Percentiles rank a stretch among this genome's conserved stretches.
Evolutionary conservation across 805 yeast species (phyloP).

Genomic region (Candida germanica): DNA sequence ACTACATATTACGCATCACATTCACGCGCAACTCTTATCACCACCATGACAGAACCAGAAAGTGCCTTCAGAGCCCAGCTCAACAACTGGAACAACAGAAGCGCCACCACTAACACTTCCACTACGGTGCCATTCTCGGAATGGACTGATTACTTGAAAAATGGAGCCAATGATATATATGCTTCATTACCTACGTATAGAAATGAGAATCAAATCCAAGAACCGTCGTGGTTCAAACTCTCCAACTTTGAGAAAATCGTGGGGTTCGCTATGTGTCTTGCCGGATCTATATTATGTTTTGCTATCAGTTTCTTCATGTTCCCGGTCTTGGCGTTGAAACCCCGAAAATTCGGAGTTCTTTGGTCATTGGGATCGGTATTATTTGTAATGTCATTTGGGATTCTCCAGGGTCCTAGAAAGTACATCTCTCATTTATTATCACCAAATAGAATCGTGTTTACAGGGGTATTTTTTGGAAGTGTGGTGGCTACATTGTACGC

Average conservation of each 20-base stretch:
- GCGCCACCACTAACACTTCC: constrained; percentile 1
- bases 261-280: constrained; percentile 72
- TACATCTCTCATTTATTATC: constrained; percentile 74
- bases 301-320: constrained; percentile 75
- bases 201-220: constrained; percentile 39
- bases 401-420: constrained; percentile 87
- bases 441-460: constrained; percentile 73
- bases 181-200: constrained; percentile 62
- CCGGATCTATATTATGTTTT: constrained; percentile 79
- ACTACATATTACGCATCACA: too few species aligned
- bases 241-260: constrained; percentile 78
- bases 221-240: constrained; percentile 74
- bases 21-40: too few species aligned
- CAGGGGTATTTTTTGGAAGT: constrained; percentile 75
- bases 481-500: constrained; percentile 76
- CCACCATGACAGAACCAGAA: constrained; percentile 25
- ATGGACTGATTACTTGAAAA: constrained; percentile 42
- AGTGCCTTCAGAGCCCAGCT: constrained; percentile 33
- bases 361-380: constrained; percentile 92
- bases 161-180: constrained; percentile 55
- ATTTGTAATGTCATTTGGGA: constrained; percentile 86
- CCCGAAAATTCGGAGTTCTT: constrained; percentile 82
- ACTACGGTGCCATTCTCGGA: constrained; percentile 22
- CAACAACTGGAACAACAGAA: constrained; percentile 25
- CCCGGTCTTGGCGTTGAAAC: constrained; percentile 86